Percentiles rank a stretch among this genome's conserved stretches.
Conservation (phyloP, 106 monocot genomes). For the Narthecium ossifragum region DNA sequence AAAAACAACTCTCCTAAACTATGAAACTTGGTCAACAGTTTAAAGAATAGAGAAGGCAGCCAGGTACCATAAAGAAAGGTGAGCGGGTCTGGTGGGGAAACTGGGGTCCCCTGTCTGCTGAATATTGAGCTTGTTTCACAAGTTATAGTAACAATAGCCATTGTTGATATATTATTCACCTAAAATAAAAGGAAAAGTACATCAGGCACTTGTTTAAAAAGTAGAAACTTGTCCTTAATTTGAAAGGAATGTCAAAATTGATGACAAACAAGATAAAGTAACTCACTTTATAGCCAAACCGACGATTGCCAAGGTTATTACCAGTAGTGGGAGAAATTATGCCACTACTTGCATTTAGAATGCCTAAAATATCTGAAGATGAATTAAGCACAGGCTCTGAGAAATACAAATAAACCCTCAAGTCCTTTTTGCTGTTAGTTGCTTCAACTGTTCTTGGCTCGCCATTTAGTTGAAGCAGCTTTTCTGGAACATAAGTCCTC, state of each 20-base stretch:
- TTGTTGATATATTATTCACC: slow-evolving; percentile 41
- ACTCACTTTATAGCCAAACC: slow-evolving; percentile 72
- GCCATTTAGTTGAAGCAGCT: slow-evolving; percentile 51
- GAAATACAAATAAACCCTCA: slow-evolving; percentile 72
- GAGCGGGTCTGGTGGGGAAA: slow-evolving; percentile 34
- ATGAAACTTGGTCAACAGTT: no score
- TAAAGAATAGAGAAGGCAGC: no score
- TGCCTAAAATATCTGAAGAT: slow-evolving; percentile 55
- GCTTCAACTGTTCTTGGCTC: slow-evolving; percentile 60
- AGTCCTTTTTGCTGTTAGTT: slow-evolving; percentile 52
- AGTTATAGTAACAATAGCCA: slow-evolving; percentile 41
- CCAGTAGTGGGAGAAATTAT: slow-evolving; percentile 43
- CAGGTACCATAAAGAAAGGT: slow-evolving; percentile 79
- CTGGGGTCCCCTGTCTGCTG: slow-evolving; percentile 60
- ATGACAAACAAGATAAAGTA: not conserved
- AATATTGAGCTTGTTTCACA: slow-evolving; percentile 42
- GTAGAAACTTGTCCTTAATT: not conserved
- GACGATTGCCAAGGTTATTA: slow-evolving; percentile 52
- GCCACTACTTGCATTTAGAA: slow-evolving; percentile 52
- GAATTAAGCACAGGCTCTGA: slow-evolving; percentile 84
- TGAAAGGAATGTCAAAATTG: not conserved
- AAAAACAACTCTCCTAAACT: no score
- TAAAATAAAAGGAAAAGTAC: slow-evolving; percentile 10
- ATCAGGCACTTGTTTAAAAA: not conserved
- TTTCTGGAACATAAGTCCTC: slow-evolving; percentile 52